Percentiles rank a stretch among this genome's conserved stretches.
These are phyloP conservation scores for Earliella scabrosa DNA, from an alignment of 1,284 basidiomycete genomes.

Conservation along the genomic window DNA sequence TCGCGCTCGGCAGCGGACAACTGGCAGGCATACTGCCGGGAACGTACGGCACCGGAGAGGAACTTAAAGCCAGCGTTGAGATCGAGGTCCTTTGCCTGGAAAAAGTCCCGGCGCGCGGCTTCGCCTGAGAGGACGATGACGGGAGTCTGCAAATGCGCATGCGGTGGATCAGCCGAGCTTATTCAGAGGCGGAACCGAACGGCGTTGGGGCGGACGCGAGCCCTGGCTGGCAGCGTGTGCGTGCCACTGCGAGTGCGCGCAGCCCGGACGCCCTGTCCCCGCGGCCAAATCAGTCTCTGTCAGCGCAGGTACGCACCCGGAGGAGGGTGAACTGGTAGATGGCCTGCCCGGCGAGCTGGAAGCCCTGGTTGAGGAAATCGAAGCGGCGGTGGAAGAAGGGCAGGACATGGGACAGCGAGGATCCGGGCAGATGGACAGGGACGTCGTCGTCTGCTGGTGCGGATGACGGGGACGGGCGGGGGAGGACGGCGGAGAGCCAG, in stretches of 20 bases:
- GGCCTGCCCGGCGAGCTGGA: constrained; percentile 63
- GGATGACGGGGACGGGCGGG: neutral
- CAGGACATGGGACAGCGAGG: constrained; percentile 55
- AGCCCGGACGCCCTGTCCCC: too few species aligned
- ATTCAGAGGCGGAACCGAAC: constrained; percentile 47
- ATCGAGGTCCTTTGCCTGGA: constrained; percentile 68
- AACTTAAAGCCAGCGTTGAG: constrained; percentile 77
- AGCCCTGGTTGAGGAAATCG: constrained; percentile 73
- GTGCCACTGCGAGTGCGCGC: neutral
- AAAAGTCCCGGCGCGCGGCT: constrained; percentile 67
- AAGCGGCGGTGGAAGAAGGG: constrained; percentile 71
- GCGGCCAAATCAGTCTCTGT: too few species aligned
- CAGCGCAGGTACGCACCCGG: constrained; percentile 45
- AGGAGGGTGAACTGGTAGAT: constrained; percentile 71
- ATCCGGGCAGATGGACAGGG: constrained; percentile 59
- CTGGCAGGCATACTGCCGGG: neutral
- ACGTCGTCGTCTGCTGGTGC: constrained; percentile 40
- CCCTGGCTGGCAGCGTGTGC: constrained; percentile 8
- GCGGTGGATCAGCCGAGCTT: constrained; percentile 13
- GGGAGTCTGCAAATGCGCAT: constrained; percentile 13
- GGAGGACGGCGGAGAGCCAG: constrained; percentile 44
- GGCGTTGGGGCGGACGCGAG: constrained; percentile 40
- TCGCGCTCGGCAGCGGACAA: neutral
- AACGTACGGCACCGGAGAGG: constrained; percentile 73
- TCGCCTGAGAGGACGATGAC: constrained; percentile 70